Percentiles rank a stretch among this genome's conserved stretches.
Evolutionary conservation across 2,329 filamentous ascomycete genomes (phyloP).

Genomic region (Calonectria pauciramosa): DNA sequence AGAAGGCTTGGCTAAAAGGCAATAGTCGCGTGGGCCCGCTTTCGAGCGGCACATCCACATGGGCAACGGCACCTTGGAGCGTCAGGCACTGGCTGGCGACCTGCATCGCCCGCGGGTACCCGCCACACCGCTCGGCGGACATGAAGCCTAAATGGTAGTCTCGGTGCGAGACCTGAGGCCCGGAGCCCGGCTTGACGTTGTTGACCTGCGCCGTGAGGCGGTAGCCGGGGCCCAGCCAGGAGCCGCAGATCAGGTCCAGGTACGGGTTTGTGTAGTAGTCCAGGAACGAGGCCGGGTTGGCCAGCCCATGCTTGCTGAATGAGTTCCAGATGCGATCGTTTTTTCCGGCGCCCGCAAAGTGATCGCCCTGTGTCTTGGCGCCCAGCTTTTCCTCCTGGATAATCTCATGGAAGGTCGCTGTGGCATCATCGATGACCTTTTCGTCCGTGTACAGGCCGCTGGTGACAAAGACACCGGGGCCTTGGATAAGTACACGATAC

Average conservation of each 20-base stretch:
- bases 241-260: conserved; percentile 63
- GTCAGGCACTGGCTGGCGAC: conserved; percentile 69
- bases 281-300: conserved; percentile 66
- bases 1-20: conserved; percentile 71
- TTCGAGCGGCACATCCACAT: conserved; percentile 70
- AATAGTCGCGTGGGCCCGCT: conserved; percentile 73
- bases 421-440: conserved; percentile 59
- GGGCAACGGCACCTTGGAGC: conserved; percentile 74
- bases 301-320: conserved; percentile 70
- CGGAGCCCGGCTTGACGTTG: conserved; percentile 70
- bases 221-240: conserved; percentile 73
- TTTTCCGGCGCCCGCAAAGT: conserved; percentile 68
- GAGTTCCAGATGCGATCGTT: conserved; percentile 78
- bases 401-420: conserved; percentile 61
- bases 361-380: conserved; percentile 64
- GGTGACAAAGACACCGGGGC: conserved; percentile 72
- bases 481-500: conserved; percentile 68
- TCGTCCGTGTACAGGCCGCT: conserved; percentile 63
- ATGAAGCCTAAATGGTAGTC: conserved; percentile 78
- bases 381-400: conserved; percentile 59
- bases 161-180: conserved; percentile 69
- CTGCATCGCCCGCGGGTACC: conserved; percentile 67
- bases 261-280: conserved; percentile 73
- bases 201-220: conserved; percentile 74
- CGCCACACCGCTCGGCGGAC: conserved; percentile 58